Conservation (phyloP, 2,329 filamentous ascomycete species). For the Beauveria brongniartii region DNA sequence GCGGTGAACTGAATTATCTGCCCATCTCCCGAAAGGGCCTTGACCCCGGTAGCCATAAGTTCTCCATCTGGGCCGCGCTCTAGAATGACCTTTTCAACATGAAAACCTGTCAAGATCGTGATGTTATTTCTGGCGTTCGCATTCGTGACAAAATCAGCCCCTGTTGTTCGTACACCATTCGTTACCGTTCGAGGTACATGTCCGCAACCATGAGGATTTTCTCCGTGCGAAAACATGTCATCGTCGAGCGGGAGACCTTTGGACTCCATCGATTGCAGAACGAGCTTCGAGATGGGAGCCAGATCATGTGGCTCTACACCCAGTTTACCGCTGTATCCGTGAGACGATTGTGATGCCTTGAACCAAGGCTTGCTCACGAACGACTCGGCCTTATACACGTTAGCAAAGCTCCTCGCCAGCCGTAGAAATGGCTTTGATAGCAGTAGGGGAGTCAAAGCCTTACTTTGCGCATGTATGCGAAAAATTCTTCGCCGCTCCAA, state of each 20-base stretch:
- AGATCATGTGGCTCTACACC: slow-evolving; percentile 50
- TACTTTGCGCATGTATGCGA: slow-evolving; percentile 43
- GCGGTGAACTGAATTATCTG: slow-evolving; percentile 28
- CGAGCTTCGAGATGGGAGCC: slow-evolving; percentile 47
- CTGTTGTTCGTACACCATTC: slow-evolving; percentile 43
- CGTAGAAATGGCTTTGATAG: not conserved
- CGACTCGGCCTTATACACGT: slow-evolving; percentile 36
- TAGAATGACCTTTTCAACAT: slow-evolving; percentile 45
- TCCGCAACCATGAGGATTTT: slow-evolving; percentile 45
- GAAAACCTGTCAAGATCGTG: slow-evolving; percentile 37
- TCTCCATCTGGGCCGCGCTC: slow-evolving; percentile 24
- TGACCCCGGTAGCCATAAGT: slow-evolving; percentile 37
- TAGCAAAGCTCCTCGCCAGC: not conserved
- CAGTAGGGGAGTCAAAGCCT: slow-evolving; percentile 21
- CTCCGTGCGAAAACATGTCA: slow-evolving; percentile 49
- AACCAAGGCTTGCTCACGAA: slow-evolving; percentile 53
- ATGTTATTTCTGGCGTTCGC: slow-evolving; percentile 34
- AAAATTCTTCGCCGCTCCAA: slow-evolving; percentile 50
- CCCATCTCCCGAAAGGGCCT: slow-evolving; percentile 33
- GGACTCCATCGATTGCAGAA: slow-evolving; percentile 46
- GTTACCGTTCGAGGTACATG: slow-evolving; percentile 45
- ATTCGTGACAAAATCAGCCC: slow-evolving; percentile 42
- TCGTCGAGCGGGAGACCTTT: slow-evolving; percentile 45
- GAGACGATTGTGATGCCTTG: slow-evolving; percentile 35
- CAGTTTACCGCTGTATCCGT: slow-evolving; percentile 44